phyloP scores from a whole-genome alignment of 257 asterid species.

The Ocimum tenuiflorum region DNA sequence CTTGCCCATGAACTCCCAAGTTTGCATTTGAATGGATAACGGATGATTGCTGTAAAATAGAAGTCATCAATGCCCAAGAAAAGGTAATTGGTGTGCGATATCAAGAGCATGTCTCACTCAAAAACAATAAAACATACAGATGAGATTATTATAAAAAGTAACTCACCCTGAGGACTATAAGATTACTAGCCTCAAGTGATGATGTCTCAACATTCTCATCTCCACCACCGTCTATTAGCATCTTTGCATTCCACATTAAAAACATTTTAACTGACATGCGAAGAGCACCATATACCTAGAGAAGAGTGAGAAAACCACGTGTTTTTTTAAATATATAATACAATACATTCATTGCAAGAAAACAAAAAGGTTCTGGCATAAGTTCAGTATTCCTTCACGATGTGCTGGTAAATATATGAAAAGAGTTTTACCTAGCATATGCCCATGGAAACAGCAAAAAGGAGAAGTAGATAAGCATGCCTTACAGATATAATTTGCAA shows the following conservation, averaged over 20 bases:
- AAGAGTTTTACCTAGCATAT: background rate
- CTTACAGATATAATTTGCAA: slow-evolving; percentile 7
- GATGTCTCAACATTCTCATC: slow-evolving; percentile 96
- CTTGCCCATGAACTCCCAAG: slow-evolving; percentile 97
- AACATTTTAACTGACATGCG: slow-evolving; percentile 98
- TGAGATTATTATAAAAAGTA: background rate
- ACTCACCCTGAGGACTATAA: slow-evolving; percentile 86
- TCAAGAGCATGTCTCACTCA: slow-evolving; percentile 13
- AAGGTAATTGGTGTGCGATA: slow-evolving; percentile 7
- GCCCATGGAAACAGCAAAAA: background rate
- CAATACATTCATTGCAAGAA: background rate
- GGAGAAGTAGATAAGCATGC: background rate
- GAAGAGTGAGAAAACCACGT: slow-evolving; percentile 14
- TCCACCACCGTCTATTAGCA: slow-evolving; percentile 98
- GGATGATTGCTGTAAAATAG: slow-evolving; percentile 92
- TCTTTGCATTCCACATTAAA: slow-evolving; percentile 88
- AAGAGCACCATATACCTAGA: slow-evolving; percentile 97
- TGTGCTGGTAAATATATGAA: background rate
- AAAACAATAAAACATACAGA: too few species aligned
- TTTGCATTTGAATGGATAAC: slow-evolving; percentile 91
- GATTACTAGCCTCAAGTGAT: slow-evolving; percentile 95
- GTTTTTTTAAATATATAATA: background rate
- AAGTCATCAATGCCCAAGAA: too few species aligned
- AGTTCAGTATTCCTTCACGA: background rate
- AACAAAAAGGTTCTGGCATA: background rate